Percentiles rank a stretch among this genome's conserved stretches.
These are phyloP conservation scores for Paraphaeosphaeria sporulosa DNA, from an alignment of 2,329 filamentous ascomycete genomes.

Conservation along the genomic window DNA sequence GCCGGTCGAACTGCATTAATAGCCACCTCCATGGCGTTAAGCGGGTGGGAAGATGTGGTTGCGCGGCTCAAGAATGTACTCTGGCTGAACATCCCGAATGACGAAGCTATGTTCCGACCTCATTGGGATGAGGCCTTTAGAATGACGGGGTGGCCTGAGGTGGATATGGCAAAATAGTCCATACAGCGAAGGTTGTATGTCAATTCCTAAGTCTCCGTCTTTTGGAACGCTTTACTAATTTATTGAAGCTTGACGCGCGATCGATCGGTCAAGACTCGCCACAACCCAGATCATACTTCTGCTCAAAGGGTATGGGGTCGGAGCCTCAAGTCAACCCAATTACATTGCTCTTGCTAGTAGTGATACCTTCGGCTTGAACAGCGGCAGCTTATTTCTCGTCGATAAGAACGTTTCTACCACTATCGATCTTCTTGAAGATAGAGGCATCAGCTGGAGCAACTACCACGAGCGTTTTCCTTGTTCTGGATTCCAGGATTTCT, in stretches of 20 bases:
- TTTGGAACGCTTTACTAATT: too few relatives aligned
- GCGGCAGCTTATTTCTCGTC: slow-evolving; percentile 2
- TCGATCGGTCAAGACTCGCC: background rate
- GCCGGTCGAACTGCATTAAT: slow-evolving; percentile 9
- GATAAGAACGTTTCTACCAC: slow-evolving; percentile 19
- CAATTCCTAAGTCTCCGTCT: too few relatives aligned
- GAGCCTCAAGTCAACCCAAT: background rate
- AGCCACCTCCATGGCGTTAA: slow-evolving; percentile 6
- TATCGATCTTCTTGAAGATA: slow-evolving; percentile 50
- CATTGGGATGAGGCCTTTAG: slow-evolving; percentile 20
- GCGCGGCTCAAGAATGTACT: slow-evolving; percentile 16
- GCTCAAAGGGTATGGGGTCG: background rate
- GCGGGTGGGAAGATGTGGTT: slow-evolving; percentile 18
- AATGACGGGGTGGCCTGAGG: background rate
- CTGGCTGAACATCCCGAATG: slow-evolving; percentile 20
- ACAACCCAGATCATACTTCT: background rate
- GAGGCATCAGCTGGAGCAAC: slow-evolving; percentile 56
- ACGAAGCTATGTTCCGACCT: slow-evolving; percentile 12
- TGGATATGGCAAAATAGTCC: background rate
- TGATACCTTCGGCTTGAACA: slow-evolving; percentile 7
- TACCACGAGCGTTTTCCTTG: slow-evolving; percentile 81
- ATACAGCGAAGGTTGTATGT: background rate
- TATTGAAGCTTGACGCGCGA: too few relatives aligned
- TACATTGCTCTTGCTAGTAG: slow-evolving; percentile 2
- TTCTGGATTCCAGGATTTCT: background rate